A percentile compares a stretch with the other conserved stretches of the same genome.
Conservation (phyloP, 2,329 filamentous ascomycete genomes). For the Rhynchosporium agropyri region DNA sequence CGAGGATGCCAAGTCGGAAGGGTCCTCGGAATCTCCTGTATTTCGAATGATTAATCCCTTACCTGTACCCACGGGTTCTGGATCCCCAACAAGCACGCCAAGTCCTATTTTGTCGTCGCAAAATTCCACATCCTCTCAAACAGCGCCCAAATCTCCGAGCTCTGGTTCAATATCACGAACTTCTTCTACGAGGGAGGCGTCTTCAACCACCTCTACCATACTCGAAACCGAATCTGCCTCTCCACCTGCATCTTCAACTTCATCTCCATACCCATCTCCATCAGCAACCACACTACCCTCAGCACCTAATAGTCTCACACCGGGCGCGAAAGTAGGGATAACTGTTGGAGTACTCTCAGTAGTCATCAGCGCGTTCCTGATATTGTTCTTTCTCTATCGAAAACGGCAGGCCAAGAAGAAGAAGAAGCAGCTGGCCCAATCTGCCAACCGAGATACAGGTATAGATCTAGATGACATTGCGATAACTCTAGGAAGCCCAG, state of each 20-base stretch:
- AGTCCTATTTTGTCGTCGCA: not conserved
- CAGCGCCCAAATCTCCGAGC: not conserved
- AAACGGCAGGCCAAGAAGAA: constrained; percentile 8
- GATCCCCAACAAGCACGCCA: not conserved
- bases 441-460: not conserved
- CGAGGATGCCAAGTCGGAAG: not conserved
- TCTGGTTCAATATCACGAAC: not conserved
- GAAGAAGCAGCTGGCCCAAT: not conserved
- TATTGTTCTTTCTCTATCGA: not conserved
- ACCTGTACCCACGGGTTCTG: not conserved
- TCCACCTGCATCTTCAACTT: not conserved
- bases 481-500: constrained; percentile 5
- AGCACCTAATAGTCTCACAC: not conserved
- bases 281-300: not conserved
- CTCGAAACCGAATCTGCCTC: not conserved
- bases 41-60: constrained; percentile 4
- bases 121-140: not conserved
- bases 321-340: constrained; percentile 5
- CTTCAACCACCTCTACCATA: not conserved
- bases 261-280: not conserved
- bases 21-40: not conserved
- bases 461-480: constrained; percentile 1
- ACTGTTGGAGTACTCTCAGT: not conserved
- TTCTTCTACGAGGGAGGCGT: too few species aligned
- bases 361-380: not conserved